A percentile compares a stretch with the other conserved stretches of the same genome.
Conservation (phyloP, 2,329 filamentous ascomycete genomes). For the Arthrinium puccinioides region DNA sequence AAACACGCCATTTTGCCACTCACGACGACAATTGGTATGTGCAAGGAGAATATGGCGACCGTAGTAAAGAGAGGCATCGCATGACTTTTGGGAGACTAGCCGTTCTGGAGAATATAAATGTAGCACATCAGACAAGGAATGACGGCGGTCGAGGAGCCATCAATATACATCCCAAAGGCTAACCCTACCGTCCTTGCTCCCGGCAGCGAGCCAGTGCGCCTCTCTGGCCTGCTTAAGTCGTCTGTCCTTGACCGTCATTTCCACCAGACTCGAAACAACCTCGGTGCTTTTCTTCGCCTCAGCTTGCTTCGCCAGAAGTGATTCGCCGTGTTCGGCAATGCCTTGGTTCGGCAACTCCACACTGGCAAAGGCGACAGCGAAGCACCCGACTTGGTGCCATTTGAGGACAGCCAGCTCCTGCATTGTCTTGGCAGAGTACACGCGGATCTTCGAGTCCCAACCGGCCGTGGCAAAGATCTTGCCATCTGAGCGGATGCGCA, state of each 20-base stretch:
- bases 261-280: constrained; percentile 16
- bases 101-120: too few species aligned
- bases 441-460: constrained; percentile 77
- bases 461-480: constrained; percentile 84
- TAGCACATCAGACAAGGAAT: too few species aligned
- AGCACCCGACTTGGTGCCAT: constrained; percentile 88
- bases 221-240: constrained; percentile 56
- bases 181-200: constrained; percentile 91
- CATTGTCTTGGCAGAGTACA: constrained; percentile 76
- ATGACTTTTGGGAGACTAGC: too few species aligned
- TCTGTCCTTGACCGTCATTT: constrained; percentile 52
- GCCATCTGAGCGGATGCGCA: constrained; percentile 71
- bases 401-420: constrained; percentile 87
- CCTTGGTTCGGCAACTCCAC: constrained; percentile 15
- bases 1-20: too few species aligned
- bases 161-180: constrained; percentile 93
- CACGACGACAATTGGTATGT: too few species aligned
- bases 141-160: too few species aligned
- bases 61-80: too few species aligned
- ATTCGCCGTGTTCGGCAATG: not conserved
- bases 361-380: constrained; percentile 66
- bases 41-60: too few species aligned
- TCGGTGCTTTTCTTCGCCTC: constrained; percentile 20
- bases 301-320: constrained; percentile 2
- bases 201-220: constrained; percentile 84